phyloP scores from a whole-genome alignment of 306 rosid genomes.

The Cucurbita argyrosperma region DNA sequence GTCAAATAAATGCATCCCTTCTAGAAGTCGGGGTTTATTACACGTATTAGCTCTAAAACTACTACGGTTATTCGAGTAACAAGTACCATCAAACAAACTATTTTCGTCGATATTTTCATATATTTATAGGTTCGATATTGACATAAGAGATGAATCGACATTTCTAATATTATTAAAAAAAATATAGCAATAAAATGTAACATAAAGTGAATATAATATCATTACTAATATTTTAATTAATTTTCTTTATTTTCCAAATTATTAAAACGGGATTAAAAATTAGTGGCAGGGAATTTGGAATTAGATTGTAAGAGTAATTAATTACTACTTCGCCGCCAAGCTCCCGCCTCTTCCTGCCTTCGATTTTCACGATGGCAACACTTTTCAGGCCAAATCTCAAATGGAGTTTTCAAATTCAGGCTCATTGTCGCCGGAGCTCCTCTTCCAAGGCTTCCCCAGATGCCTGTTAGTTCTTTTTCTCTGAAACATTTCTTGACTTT shows the following conservation, averaged over 20 bases:
- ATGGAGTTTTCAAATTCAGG: conserved; percentile 27
- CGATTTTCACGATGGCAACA: conserved; percentile 39
- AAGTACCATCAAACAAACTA: too few species aligned
- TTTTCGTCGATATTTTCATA: too few species aligned
- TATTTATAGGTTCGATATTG: too few species aligned
- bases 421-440: conserved; percentile 28
- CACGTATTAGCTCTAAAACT: too few species aligned
- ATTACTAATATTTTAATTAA: not conserved
- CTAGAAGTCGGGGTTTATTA: too few species aligned
- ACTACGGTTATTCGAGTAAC: too few species aligned
- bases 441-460: conserved; percentile 35
- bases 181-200: too few species aligned
- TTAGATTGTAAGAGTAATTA: conserved; percentile 13
- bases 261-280: conserved; percentile 1
- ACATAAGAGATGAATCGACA: too few species aligned
- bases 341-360: conserved; percentile 15
- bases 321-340: conserved; percentile 29
- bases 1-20: too few species aligned
- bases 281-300: conserved; percentile 10
- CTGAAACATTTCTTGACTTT: not conserved
- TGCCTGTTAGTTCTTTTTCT: conserved; percentile 34
- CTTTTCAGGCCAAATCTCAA: conserved; percentile 46
- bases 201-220: too few species aligned
- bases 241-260: not conserved
- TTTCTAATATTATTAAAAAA: too few species aligned